Evolutionary conservation across 2,329 filamentous ascomycete species (phyloP).

Genomic region (Fusarium sp.): DNA sequence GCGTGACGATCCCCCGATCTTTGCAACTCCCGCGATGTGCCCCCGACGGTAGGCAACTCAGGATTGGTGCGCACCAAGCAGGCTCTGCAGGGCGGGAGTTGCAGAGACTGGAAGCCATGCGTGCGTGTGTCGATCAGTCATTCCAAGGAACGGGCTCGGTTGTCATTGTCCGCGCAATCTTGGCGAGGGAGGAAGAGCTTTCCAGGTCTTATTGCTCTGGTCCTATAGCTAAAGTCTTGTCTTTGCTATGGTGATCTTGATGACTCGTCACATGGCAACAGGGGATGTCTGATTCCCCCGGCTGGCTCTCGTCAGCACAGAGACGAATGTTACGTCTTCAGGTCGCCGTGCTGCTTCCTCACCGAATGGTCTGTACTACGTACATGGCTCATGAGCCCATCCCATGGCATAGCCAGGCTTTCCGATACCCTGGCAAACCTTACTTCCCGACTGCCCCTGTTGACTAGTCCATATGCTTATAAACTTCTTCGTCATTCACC

Average conservation of each 20-base stretch:
- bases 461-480: constrained; percentile 25
- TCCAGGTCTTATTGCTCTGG: not conserved
- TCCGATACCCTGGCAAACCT: constrained; percentile 28
- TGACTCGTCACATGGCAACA: not conserved
- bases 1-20: constrained; percentile 42
- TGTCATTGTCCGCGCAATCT: constrained; percentile 14
- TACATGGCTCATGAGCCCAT: not conserved
- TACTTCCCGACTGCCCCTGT: constrained; percentile 30
- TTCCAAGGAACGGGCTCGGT: constrained; percentile 19
- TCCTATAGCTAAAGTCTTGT: not conserved
- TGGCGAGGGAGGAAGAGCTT: not conserved
- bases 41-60: constrained; percentile 6
- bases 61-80: constrained; percentile 31
- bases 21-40: constrained; percentile 36
- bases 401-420: constrained; percentile 7
- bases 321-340: constrained; percentile 40
- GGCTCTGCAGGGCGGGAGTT: constrained; percentile 1
- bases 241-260: constrained; percentile 4
- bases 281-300: not conserved
- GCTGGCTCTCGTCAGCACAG: constrained; percentile 15
- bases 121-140: constrained; percentile 24
- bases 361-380: constrained; percentile 4
- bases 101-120: constrained; percentile 1
- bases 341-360: constrained; percentile 22
- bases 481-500: constrained; percentile 37